Conservation (phyloP, 2,329 filamentous ascomycete species). For the Cladosporium cucumerinum region DNA sequence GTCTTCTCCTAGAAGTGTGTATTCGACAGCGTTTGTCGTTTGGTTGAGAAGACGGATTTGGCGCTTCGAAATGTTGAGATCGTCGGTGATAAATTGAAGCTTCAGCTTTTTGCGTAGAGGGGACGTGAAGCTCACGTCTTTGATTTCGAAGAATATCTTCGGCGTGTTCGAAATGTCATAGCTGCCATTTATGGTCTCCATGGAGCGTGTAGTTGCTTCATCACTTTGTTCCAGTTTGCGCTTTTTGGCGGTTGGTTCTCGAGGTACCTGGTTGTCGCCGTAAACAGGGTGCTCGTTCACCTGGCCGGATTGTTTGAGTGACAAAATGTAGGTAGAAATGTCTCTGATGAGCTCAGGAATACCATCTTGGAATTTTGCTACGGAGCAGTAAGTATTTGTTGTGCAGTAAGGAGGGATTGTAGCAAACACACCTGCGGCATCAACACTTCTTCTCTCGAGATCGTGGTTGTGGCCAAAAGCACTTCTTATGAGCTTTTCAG, state of each 20-base stretch:
- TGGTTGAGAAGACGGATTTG: slow-evolving; percentile 31
- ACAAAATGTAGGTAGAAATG: slow-evolving; percentile 1
- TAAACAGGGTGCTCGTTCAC: too few relatives aligned
- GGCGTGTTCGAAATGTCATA: slow-evolving; percentile 33
- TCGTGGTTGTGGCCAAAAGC: background rate
- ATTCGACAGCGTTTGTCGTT: slow-evolving; percentile 30
- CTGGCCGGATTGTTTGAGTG: background rate
- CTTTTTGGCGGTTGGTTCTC: slow-evolving; percentile 45
- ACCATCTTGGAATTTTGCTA: slow-evolving; percentile 1
- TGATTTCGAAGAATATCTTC: slow-evolving; percentile 42
- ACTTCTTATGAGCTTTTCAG: background rate
- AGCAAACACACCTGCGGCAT: background rate
- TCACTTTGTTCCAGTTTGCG: slow-evolving; percentile 47
- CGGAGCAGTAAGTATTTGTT: background rate
- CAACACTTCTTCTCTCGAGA: background rate
- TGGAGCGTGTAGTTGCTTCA: slow-evolving; percentile 1
- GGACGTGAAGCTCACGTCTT: slow-evolving; percentile 59
- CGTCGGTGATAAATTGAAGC: slow-evolving; percentile 51
- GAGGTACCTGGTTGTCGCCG: background rate
- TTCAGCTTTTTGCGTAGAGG: slow-evolving; percentile 63
- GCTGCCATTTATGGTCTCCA: slow-evolving; percentile 13
- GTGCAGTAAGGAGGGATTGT: too few relatives aligned
- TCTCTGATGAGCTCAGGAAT: slow-evolving; percentile 12
- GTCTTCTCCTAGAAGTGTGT: slow-evolving; percentile 48
- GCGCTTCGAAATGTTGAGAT: slow-evolving; percentile 23